Evolutionary conservation across 805 yeast species (phyloP).

Genomic region (Candida adriatica): DNA sequence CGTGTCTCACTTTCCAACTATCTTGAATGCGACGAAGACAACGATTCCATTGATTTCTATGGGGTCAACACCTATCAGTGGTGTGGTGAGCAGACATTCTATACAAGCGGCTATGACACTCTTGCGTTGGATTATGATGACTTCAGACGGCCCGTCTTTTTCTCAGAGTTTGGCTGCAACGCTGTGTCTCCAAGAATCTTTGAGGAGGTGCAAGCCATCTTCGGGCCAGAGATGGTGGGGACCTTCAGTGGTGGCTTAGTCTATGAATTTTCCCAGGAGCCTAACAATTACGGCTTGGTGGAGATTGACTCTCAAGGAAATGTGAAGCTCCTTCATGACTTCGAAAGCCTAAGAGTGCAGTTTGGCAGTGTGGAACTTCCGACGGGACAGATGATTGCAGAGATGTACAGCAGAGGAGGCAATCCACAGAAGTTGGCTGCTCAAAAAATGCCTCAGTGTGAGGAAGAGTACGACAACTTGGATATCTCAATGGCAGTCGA

Average conservation of each 20-base stretch:
- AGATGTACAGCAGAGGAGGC: constrained; percentile 18
- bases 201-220: constrained; percentile 67
- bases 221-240: constrained; percentile 63
- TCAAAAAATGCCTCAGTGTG: constrained; percentile 29
- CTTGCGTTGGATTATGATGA: constrained; percentile 65
- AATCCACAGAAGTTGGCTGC: constrained; percentile 20
- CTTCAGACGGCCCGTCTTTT: constrained; percentile 71
- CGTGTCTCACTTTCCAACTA: constrained; percentile 73
- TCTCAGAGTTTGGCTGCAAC: constrained; percentile 92
- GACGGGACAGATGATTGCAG: constrained; percentile 22
- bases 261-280: constrained; percentile 82
- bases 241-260: constrained; percentile 88
- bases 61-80: constrained; percentile 94
- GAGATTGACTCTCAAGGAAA: constrained; percentile 38
- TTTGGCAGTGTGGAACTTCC: constrained; percentile 31
- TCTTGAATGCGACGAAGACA: constrained; percentile 56
- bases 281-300: constrained; percentile 79
- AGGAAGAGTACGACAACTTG: constrained; percentile 34
- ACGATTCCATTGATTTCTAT: constrained; percentile 72
- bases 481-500: constrained; percentile 33
- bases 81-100: constrained; percentile 89
- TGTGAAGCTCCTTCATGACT: constrained; percentile 55
- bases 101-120: constrained; percentile 67
- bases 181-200: constrained; percentile 71
- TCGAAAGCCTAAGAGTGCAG: constrained; percentile 40